Evolutionary conservation across 805 yeast species (phyloP).

Genomic region (Saturnispora mendoncae): DNA sequence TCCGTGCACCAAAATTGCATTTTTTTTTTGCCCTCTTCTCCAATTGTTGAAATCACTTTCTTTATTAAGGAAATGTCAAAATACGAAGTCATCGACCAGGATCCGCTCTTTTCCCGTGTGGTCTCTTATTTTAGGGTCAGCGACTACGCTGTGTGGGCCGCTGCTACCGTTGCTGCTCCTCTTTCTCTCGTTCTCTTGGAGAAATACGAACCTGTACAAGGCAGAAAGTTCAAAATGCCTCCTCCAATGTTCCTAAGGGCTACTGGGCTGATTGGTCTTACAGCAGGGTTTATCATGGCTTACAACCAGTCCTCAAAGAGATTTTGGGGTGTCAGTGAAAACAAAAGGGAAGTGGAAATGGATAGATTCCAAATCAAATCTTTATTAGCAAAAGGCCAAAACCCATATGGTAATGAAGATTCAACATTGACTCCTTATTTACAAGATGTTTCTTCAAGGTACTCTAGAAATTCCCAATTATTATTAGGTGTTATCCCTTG

Average conservation of each 20-base stretch:
- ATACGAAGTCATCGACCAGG: conserved; percentile 52
- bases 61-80: conserved; percentile 16
- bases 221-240: conserved; percentile 39
- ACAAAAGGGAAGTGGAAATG: conserved; percentile 55
- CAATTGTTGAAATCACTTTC: background rate
- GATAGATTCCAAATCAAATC: conserved; percentile 70
- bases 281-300: conserved; percentile 68
- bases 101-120: conserved; percentile 68
- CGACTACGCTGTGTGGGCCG: conserved; percentile 49
- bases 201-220: conserved; percentile 38
- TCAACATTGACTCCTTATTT: conserved; percentile 58
- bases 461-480: conserved; percentile 63
- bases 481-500: conserved; percentile 60
- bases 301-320: conserved; percentile 60
- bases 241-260: conserved; percentile 50
- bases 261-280: conserved; percentile 51
- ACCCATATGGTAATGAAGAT: conserved; percentile 50
- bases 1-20: background rate
- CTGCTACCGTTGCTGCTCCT: conserved; percentile 43
- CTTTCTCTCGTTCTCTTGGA: conserved; percentile 36
- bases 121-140: conserved; percentile 61
- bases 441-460: conserved; percentile 68
- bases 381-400: conserved; percentile 52
- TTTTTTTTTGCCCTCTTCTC: too few relatives aligned
- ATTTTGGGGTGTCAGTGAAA: conserved; percentile 73